Percentiles rank a stretch among this genome's conserved stretches.
phyloP scores from a whole-genome alignment of 768 basidiomycete species.

The Lactarius sanguifluus region DNA sequence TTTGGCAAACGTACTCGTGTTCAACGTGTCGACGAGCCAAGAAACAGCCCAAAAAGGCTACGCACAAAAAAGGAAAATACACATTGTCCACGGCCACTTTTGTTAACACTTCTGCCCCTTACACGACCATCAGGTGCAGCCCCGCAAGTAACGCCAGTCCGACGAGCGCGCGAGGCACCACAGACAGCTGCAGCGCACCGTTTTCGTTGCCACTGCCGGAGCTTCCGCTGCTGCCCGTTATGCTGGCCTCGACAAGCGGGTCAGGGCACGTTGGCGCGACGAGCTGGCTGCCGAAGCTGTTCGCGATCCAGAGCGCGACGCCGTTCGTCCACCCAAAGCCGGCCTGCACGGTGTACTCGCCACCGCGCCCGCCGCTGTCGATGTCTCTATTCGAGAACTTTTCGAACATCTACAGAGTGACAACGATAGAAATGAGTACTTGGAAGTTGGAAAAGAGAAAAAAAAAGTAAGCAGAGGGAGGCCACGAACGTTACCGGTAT shows the following conservation, averaged over 20 bases:
- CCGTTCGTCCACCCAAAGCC: constrained; percentile 93
- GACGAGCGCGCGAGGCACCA: background rate
- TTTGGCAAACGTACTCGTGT: background rate
- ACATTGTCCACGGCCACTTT: background rate
- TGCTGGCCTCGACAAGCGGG: constrained; percentile 14
- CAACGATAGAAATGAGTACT: background rate
- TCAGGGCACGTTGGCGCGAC: constrained; percentile 64
- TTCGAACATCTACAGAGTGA: constrained; percentile 71
- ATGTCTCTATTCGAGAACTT: constrained; percentile 81
- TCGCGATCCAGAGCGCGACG: constrained; percentile 71
- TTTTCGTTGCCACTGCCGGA: background rate
- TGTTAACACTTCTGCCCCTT: background rate
- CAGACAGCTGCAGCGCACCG: background rate
- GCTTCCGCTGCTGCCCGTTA: background rate
- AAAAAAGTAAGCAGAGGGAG: background rate
- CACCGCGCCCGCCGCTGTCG: constrained; percentile 75
- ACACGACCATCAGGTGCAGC: constrained; percentile 7
- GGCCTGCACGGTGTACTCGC: constrained; percentile 83
- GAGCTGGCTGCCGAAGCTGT: constrained; percentile 60
- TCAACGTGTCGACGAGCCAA: background rate
- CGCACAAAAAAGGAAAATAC: background rate
- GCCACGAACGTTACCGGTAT: constrained; percentile 70
- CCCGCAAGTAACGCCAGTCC: background rate
- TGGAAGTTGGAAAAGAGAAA: background rate
- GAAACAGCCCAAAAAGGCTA: background rate